These are phyloP conservation scores for Yamadazyma blattariae DNA, from an alignment of 1,139 yeast species.

Conservation along the genomic window DNA sequence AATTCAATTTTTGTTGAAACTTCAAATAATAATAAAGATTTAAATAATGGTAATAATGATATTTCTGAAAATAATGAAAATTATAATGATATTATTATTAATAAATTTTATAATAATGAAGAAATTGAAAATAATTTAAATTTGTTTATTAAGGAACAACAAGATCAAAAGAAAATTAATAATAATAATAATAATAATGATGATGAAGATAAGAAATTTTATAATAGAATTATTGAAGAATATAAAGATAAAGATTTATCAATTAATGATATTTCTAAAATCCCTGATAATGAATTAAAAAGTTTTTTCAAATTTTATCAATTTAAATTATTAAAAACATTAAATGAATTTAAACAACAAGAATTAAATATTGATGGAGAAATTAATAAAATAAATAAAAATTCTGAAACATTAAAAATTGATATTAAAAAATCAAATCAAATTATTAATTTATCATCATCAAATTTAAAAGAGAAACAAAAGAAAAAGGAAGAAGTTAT, in stretches of 20 bases:
- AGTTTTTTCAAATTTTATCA: conserved; percentile 17
- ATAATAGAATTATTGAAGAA: background rate
- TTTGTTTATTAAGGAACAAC: background rate
- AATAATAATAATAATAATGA: background rate
- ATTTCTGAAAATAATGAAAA: background rate
- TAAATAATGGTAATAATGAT: background rate
- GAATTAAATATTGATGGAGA: conserved; percentile 22
- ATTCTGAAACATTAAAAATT: conserved; percentile 26
- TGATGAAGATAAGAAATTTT: too few relatives aligned
- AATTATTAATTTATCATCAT: conserved; percentile 19
- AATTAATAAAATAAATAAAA: conserved; percentile 21
- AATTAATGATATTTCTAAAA: background rate
- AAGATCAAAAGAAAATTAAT: background rate
- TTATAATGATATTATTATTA: background rate
- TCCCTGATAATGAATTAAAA: background rate
- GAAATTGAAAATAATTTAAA: background rate
- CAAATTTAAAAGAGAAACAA: conserved; percentile 13
- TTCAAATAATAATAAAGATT: background rate
- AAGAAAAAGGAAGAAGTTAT: conserved; percentile 23
- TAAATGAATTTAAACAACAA: conserved; percentile 22
- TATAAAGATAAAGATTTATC: background rate
- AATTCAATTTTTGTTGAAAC: conserved; percentile 25
- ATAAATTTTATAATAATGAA: background rate
- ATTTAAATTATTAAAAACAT: conserved; percentile 23
- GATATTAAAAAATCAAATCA: conserved; percentile 29